Conservation (phyloP, 1,284 basidiomycete genomes). For the Pholiota adiposa region DNA sequence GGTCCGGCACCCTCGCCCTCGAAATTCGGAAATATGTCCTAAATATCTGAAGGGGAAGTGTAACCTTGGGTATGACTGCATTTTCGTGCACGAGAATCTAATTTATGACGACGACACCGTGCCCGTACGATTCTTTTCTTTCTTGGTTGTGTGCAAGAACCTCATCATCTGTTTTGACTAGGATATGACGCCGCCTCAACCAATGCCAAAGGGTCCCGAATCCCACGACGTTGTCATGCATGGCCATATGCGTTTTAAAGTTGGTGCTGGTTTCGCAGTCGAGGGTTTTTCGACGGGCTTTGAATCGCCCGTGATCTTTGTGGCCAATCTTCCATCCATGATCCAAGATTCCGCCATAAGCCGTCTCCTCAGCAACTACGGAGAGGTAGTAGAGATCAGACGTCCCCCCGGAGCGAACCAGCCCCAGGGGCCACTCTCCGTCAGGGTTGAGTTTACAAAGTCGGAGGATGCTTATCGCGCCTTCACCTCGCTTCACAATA, state of each 20-base stretch:
- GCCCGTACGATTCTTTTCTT: slow-evolving; percentile 12
- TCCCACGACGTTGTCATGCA: slow-evolving; percentile 30
- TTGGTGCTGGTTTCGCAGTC: slow-evolving; percentile 44
- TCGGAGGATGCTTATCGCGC: slow-evolving; percentile 53
- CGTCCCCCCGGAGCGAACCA: slow-evolving; percentile 25
- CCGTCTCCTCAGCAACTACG: slow-evolving; percentile 43
- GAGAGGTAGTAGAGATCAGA: slow-evolving; percentile 46
- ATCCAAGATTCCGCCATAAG: slow-evolving; percentile 31
- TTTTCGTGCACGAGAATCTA: slow-evolving; percentile 35
- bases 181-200: background rate
- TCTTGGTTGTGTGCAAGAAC: background rate
- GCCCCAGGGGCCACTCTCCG: slow-evolving; percentile 29
- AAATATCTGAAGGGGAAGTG: slow-evolving; percentile 30
- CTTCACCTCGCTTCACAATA: slow-evolving; percentile 50
- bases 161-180: background rate
- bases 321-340: slow-evolving; percentile 23
- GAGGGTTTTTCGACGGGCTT: background rate
- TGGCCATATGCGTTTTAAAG: slow-evolving; percentile 43
- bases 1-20: slow-evolving; percentile 17
- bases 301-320: background rate
- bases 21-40: slow-evolving; percentile 25
- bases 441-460: slow-evolving; percentile 49
- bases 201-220: slow-evolving; percentile 3
- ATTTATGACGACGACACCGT: slow-evolving; percentile 32
- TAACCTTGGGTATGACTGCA: slow-evolving; percentile 29